Evolutionary conservation across 441 rosid species (phyloP).

Genomic region (Dalechampia spathulata): DNA sequence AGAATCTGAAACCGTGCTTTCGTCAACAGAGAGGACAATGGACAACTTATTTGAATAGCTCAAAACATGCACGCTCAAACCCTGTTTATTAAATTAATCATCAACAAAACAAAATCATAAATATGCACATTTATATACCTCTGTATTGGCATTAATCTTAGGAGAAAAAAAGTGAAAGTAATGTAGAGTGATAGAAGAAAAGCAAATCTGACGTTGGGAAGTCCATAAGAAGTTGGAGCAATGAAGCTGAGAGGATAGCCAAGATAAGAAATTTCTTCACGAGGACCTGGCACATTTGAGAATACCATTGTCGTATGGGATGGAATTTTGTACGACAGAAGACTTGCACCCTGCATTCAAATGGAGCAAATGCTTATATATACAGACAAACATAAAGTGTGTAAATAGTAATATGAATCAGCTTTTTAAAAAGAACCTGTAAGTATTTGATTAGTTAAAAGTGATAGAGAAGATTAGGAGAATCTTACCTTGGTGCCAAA

Average conservation of each 20-base stretch:
- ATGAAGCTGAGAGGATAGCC: neutral
- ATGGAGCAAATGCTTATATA: too few relatives aligned
- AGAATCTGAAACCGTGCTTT: constrained; percentile 13
- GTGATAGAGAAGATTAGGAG: neutral
- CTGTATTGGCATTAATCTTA: too few relatives aligned
- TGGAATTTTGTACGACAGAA: neutral
- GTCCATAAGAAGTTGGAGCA: neutral
- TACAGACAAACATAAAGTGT: too few relatives aligned
- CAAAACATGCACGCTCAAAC: constrained; percentile 7
- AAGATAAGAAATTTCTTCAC: neutral
- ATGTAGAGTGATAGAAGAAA: too few relatives aligned
- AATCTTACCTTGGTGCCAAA: neutral
- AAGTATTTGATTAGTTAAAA: too few relatives aligned
- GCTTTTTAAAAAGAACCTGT: too few relatives aligned
- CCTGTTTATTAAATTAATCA: too few relatives aligned
- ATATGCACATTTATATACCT: too few relatives aligned
- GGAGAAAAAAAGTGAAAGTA: too few relatives aligned
- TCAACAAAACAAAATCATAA: too few relatives aligned
- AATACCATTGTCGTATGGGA: neutral
- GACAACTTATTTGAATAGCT: constrained; percentile 18
- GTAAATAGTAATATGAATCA: too few relatives aligned
- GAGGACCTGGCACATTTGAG: neutral
- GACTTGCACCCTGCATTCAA: neutral
- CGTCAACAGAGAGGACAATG: constrained; percentile 19
- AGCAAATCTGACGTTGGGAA: neutral